These are phyloP conservation scores for Eucalyptus globulus DNA, from an alignment of 345 rosid genomes.

Conservation along the genomic window DNA sequence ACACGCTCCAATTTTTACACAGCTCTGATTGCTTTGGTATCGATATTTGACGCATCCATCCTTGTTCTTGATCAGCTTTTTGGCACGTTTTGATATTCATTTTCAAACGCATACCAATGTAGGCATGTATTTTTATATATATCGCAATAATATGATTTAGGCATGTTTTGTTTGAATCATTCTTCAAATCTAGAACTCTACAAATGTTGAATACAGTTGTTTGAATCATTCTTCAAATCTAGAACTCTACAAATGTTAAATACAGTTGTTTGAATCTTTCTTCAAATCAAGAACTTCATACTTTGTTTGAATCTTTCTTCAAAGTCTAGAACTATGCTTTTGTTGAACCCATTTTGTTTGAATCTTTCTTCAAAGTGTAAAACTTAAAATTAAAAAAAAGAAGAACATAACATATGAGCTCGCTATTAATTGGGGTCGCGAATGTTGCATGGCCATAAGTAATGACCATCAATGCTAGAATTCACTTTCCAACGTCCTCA, in stretches of 20 bases:
- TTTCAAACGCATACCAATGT: background rate
- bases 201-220: no score
- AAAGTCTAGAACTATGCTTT: background rate
- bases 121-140: background rate
- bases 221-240: background rate
- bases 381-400: no score
- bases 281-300: background rate
- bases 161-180: background rate
- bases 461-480: no score
- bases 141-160: background rate
- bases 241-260: no score
- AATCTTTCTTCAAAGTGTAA: background rate
- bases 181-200: background rate
- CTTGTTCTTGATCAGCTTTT: background rate
- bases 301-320: background rate
- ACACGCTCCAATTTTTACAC: background rate
- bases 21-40: background rate
- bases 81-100: background rate
- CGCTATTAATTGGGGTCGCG: accelerated
- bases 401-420: background rate
- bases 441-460: no score
- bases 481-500: no score
- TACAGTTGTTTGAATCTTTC: background rate
- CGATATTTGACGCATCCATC: background rate
- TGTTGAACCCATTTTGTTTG: background rate